Evolutionary conservation across 805 yeast genomes (phyloP).

Genomic region (Vanderwaltozyma polyspora): DNA sequence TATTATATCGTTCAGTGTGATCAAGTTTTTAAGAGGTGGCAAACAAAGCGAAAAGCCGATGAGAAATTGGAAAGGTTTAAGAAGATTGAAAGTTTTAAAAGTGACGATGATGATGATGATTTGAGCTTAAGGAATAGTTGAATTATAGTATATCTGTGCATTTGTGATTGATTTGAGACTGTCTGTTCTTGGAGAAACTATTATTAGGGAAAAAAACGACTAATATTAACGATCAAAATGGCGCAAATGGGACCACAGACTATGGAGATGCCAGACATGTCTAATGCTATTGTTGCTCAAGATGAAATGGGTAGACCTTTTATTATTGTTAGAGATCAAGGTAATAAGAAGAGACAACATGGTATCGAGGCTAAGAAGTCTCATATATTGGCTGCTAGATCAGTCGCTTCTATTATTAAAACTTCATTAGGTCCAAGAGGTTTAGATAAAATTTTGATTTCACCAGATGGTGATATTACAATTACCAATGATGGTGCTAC

Average conservation of each 20-base stretch:
- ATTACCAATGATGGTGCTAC: slow-evolving; percentile 99
- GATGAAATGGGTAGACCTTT: slow-evolving; percentile 99
- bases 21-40: too few relatives aligned
- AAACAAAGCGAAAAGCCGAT: too few relatives aligned
- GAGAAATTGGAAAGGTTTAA: too few relatives aligned
- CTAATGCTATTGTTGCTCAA: slow-evolving; percentile 97
- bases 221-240: too few relatives aligned
- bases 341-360: slow-evolving; percentile 50
- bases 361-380: slow-evolving; percentile 74
- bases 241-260: slow-evolving; percentile 16
- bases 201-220: too few relatives aligned
- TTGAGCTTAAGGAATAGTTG: too few relatives aligned
- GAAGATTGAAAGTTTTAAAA: too few relatives aligned
- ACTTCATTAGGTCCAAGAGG: slow-evolving; percentile 97
- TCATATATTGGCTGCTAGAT: slow-evolving; percentile 88
- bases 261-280: slow-evolving; percentile 71
- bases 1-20: too few relatives aligned
- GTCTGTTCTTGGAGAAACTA: too few relatives aligned
- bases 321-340: slow-evolving; percentile 87
- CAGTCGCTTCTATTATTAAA: slow-evolving; percentile 84
- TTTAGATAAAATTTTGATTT: slow-evolving; percentile 87
- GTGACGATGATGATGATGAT: too few relatives aligned
- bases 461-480: slow-evolving; percentile 96
- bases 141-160: too few relatives aligned
- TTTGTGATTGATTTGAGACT: too few relatives aligned